phyloP scores from a whole-genome alignment of 345 rosid genomes.

The Citrus trifoliata region DNA sequence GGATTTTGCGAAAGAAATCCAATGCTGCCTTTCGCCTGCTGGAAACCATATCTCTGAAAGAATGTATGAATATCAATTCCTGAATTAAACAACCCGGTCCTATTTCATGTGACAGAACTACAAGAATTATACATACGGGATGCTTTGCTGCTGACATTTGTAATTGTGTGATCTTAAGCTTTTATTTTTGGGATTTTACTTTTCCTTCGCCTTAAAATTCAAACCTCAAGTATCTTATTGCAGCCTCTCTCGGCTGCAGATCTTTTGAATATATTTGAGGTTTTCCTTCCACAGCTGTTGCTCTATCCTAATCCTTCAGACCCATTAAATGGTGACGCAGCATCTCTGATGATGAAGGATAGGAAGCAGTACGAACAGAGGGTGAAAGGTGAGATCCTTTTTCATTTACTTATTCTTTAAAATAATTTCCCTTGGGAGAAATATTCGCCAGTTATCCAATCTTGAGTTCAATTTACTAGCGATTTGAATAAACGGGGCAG shows the following conservation, averaged over 20 bases:
- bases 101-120: too few relatives aligned
- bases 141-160: neutral
- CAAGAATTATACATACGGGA: neutral
- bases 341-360: conserved; percentile 38
- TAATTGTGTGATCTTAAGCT: neutral
- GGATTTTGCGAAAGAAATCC: neutral
- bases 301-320: conserved; percentile 40
- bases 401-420: neutral
- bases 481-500: neutral
- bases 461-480: neutral
- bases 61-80: too few relatives aligned
- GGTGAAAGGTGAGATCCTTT: conserved; percentile 27
- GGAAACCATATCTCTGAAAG: too few relatives aligned
- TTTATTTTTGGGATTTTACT: neutral
- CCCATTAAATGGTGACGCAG: conserved; percentile 40
- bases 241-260: conserved; percentile 26
- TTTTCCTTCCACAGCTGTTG: conserved; percentile 38
- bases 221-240: neutral
- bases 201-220: neutral
- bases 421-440: neutral
- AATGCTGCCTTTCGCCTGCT: neutral
- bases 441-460: neutral
- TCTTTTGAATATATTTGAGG: conserved; percentile 38
- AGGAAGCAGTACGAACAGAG: conserved; percentile 29
- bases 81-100: too few relatives aligned